phyloP scores from a whole-genome alignment of 1,139 yeast genomes.

The Nakaseomyces kungkrabaensis region DNA sequence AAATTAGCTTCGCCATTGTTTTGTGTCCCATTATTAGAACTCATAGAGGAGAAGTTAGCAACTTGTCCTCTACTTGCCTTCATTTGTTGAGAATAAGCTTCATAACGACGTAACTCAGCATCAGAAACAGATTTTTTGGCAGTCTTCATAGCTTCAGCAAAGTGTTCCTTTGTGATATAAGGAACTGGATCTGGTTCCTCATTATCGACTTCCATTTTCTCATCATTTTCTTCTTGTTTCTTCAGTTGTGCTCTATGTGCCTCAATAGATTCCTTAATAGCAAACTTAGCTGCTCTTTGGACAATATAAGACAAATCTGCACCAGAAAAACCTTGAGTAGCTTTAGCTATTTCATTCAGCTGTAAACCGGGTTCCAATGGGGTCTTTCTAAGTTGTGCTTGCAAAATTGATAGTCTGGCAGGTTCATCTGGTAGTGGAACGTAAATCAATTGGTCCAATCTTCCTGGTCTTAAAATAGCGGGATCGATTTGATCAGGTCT shows the following conservation, averaged over 20 bases:
- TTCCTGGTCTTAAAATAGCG: slow-evolving; percentile 96
- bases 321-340: slow-evolving; percentile 95
- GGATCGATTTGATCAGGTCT: slow-evolving; percentile 99
- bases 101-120: slow-evolving; percentile 95
- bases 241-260: slow-evolving; percentile 53
- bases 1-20: slow-evolving; percentile 33
- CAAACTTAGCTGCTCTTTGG: slow-evolving; percentile 97
- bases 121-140: slow-evolving; percentile 96
- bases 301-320: slow-evolving; percentile 96
- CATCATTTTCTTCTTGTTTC: slow-evolving; percentile 33
- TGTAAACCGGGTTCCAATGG: slow-evolving; percentile 97
- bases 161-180: slow-evolving; percentile 81
- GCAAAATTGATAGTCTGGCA: slow-evolving; percentile 88
- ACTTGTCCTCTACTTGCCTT: slow-evolving; percentile 91
- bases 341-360: slow-evolving; percentile 77
- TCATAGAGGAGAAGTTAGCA: slow-evolving; percentile 45
- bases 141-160: slow-evolving; percentile 98
- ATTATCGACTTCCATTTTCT: slow-evolving; percentile 43
- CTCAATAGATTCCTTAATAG: slow-evolving; percentile 94
- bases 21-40: slow-evolving; percentile 11
- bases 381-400: slow-evolving; percentile 95
- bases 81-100: slow-evolving; percentile 94
- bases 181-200: slow-evolving; percentile 90
- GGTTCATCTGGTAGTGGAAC: slow-evolving; percentile 96
- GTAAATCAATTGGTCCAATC: slow-evolving; percentile 95